Base-by-base conservation (phyloP, 257 asterid species). In the Cordia subcordata region DNA sequence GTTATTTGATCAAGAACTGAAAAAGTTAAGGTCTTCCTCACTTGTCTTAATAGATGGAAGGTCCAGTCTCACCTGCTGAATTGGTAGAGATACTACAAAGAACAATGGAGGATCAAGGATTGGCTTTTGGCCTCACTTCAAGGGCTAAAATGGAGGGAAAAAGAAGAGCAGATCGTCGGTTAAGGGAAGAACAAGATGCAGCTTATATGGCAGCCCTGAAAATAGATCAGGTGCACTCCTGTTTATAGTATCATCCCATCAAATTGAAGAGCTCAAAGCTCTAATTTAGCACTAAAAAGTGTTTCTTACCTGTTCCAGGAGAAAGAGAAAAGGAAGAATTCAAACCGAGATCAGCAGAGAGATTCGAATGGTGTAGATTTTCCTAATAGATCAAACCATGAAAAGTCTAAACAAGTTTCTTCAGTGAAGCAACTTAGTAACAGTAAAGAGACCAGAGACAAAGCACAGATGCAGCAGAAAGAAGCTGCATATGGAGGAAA, bases 201-300 rank as follows among this genome's bases (percentile, higher is more conserved):
- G 96, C 97, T 59, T 87, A 82, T 67, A 33, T 87, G 58, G 76
- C 84, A 67, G 81, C 97, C 49, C 90, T 90, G 15, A 77, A 63
- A 44, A 78, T 73, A 56, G 96, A 90, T 78, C 81, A 85, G 93
- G 96, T 87, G n/a, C n/a, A n/a, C n/a, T n/a, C n/a, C n/a, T n/a
- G n/a, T n/a, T n/a, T n/a, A n/a, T n/a, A n/a, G n/a, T n/a, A n/a
- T n/a, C n/a, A n/a, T n/a, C n/a, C n/a, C n/a, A n/a, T n/a, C n/a
- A n/a, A n/a, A n/a, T n/a, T n/a, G n/a, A n/a, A n/a, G n/a, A n/a
- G n/a, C n/a, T n/a, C n/a, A n/a, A n/a, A n/a, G n/a, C n/a, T n/a
- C n/a, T n/a, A n/a, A n/a, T n/a, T n/a, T n/a, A n/a, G n/a, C n/a
- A n/a, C n/a, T n/a, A n/a, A n/a, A n/a, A n/a, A n/a, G n/a, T n/a